A percentile compares a stretch with the other conserved stretches of the same genome.
phyloP scores from a whole-genome alignment of 2,329 filamentous ascomycete genomes.

The Tolypocladium album region DNA sequence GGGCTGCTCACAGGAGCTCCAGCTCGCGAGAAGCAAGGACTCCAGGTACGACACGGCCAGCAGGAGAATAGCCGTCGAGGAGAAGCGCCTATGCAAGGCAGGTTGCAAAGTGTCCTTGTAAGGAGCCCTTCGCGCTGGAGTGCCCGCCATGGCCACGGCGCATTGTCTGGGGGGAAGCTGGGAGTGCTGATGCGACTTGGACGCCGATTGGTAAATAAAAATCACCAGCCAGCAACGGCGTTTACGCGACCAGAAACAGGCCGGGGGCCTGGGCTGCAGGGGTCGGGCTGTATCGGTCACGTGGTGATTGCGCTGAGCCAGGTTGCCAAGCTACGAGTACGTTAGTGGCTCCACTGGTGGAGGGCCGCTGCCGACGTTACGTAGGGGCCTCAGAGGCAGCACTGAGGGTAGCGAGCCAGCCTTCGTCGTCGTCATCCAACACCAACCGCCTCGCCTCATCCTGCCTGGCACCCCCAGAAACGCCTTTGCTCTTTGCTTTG shows the following conservation, averaged over 20 bases:
- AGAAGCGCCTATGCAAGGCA: conserved; percentile 77
- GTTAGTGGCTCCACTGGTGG: conserved; percentile 1
- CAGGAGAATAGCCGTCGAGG: conserved; percentile 60
- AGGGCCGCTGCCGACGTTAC: conserved; percentile 12
- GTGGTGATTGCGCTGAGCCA: conserved; percentile 11
- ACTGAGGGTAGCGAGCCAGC: conserved; percentile 3
- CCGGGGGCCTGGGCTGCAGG: neutral
- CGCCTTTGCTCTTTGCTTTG: neutral
- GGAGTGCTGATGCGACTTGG: conserved; percentile 3
- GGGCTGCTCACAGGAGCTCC: conserved; percentile 51
- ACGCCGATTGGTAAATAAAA: conserved; percentile 19
- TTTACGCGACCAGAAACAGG: conserved; percentile 1
- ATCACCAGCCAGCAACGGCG: conserved; percentile 20
- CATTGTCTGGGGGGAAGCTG: conserved; percentile 24
- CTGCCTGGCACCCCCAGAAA: neutral
- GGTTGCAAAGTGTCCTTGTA: conserved; percentile 91
- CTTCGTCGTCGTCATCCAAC: neutral
- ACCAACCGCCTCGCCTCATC: neutral
- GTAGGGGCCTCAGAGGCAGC: conserved; percentile 11
- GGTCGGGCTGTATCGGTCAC: conserved; percentile 11
- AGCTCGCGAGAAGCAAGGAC: conserved; percentile 58
- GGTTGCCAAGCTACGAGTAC: too few species aligned
- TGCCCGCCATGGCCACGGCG: conserved; percentile 38
- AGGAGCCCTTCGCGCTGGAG: conserved; percentile 43
- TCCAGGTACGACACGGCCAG: conserved; percentile 63